These are phyloP conservation scores for Nicotiana tomentosiformis DNA, from an alignment of 257 asterid species.

Conservation along the genomic window DNA sequence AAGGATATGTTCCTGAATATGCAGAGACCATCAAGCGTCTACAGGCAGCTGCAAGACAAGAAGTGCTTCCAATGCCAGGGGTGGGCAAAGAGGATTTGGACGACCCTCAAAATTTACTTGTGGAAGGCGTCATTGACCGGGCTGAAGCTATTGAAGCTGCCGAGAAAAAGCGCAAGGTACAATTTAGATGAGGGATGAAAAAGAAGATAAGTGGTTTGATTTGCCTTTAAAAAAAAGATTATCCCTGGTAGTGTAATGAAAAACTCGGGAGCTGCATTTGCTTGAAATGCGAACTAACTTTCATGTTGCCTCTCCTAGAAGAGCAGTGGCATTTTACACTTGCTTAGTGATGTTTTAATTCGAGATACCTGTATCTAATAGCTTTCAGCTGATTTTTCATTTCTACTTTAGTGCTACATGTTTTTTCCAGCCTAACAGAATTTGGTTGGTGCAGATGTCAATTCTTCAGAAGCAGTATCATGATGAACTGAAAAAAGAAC, in stretches of 20 bases:
- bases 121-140: conserved; percentile 56
- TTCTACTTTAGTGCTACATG: background rate
- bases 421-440: background rate
- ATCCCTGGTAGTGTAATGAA: background rate
- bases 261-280: background rate
- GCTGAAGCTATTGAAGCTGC: conserved; percentile 85
- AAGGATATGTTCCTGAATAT: conserved; percentile 95
- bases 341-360: background rate
- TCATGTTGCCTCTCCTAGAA: background rate
- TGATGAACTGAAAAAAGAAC: conserved; percentile 58
- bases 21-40: conserved; percentile 82
- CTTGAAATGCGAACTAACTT: background rate
- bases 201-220: background rate
- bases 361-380: background rate
- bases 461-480: conserved; percentile 50
- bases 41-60: conserved; percentile 84
- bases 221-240: background rate
- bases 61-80: conserved; percentile 92
- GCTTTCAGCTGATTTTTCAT: background rate
- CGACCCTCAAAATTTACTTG: conserved; percentile 61
- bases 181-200: background rate
- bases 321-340: background rate
- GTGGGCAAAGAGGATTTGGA: conserved; percentile 73
- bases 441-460: conserved; percentile 47
- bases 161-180: conserved; percentile 65